Conservation (phyloP, 208 protist species). For the Wallacemonas sp. region DNA sequence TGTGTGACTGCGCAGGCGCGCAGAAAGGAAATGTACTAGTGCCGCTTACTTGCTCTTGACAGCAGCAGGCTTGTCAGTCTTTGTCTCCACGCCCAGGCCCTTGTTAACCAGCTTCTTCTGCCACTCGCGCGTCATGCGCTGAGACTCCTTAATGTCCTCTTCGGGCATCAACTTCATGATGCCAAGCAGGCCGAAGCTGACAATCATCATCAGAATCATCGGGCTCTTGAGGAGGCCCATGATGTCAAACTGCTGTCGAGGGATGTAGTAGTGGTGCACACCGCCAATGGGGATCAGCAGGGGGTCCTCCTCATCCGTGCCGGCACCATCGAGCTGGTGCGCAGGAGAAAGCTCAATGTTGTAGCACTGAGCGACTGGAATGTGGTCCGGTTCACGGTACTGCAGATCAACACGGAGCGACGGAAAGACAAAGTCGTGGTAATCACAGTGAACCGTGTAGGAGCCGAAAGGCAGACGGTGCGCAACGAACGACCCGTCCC, state of each 20-base stretch:
- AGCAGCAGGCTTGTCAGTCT: constrained; percentile 5
- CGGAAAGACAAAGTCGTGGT: constrained; percentile 77
- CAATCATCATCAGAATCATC: constrained; percentile 80
- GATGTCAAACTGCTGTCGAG: constrained; percentile 70
- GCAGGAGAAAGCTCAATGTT: constrained; percentile 60
- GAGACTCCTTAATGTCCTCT: constrained; percentile 71
- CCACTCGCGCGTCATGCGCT: constrained; percentile 61
- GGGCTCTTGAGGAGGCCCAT: constrained; percentile 69
- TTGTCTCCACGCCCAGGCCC: constrained; percentile 10
- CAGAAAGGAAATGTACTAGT: too few species aligned
- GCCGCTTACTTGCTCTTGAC: constrained; percentile 6
- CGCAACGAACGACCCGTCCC: constrained; percentile 71
- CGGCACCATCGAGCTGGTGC: constrained; percentile 58
- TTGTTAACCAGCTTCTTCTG: constrained; percentile 48
- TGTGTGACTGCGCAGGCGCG: not conserved
- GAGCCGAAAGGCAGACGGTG: constrained; percentile 72
- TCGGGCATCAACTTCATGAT: constrained; percentile 80
- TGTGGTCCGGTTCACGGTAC: constrained; percentile 42
- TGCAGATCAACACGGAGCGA: constrained; percentile 69
- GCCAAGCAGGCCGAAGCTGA: constrained; percentile 53
- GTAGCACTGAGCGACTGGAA: constrained; percentile 55
- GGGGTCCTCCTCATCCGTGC: constrained; percentile 64
- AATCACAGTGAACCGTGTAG: constrained; percentile 83
- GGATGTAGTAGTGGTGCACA: constrained; percentile 69
- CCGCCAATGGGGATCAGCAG: constrained; percentile 52